These are phyloP conservation scores for Pueraria montana DNA, from an alignment of 306 rosid genomes.

Conservation along the genomic window DNA sequence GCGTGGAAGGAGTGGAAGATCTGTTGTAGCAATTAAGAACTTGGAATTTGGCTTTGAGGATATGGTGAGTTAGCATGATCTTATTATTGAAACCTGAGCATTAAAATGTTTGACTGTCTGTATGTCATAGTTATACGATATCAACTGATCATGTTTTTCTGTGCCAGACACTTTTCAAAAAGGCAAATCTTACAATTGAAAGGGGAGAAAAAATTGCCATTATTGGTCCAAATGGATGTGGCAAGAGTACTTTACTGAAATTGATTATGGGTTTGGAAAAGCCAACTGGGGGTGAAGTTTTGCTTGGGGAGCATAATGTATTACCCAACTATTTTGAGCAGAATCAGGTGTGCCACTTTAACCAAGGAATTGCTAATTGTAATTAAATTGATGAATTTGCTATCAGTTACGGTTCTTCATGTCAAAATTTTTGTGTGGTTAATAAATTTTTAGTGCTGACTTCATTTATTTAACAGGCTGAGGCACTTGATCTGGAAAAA, in stretches of 20 bases:
- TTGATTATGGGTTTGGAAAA: constrained; percentile 90
- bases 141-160: constrained; percentile 47
- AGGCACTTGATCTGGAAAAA: constrained; percentile 94
- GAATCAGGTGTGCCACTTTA: constrained; percentile 76
- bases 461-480: constrained; percentile 72
- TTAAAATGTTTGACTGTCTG: constrained; percentile 20
- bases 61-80: constrained; percentile 62
- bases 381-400: constrained; percentile 17
- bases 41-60: constrained; percentile 88
- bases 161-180: constrained; percentile 76
- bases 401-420: constrained; percentile 17
- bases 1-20: constrained; percentile 95
- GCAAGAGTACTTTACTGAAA: constrained; percentile 96
- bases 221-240: constrained; percentile 98
- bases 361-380: constrained; percentile 37
- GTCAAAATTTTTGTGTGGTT: constrained; percentile 19
- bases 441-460: constrained; percentile 44
- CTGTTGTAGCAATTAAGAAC: constrained; percentile 70
- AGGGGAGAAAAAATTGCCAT: constrained; percentile 96
- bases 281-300: constrained; percentile 80
- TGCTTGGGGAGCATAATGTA: constrained; percentile 94
- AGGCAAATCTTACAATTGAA: constrained; percentile 90
- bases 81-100: constrained; percentile 20
- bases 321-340: constrained; percentile 98
- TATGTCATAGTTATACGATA: constrained; percentile 28